Percentiles rank a stretch among this genome's conserved stretches.
phyloP scores from a whole-genome alignment of 805 yeast species.

The Pichia sporocuriosa region DNA sequence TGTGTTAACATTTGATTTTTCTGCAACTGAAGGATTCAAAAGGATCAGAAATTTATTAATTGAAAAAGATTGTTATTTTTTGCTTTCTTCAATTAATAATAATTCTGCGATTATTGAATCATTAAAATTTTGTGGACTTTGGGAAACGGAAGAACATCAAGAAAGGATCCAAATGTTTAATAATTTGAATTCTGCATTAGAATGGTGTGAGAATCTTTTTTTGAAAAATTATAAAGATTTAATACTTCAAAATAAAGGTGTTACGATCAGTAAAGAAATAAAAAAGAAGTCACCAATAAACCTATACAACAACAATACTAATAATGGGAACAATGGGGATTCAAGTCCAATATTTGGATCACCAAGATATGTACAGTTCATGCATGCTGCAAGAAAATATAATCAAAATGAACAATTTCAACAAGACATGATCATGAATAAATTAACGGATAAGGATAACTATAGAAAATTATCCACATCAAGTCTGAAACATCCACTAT shows the following conservation, averaged over 20 bases:
- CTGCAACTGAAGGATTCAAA: slow-evolving; percentile 94
- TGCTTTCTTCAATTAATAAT: slow-evolving; percentile 71
- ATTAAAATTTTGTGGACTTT: slow-evolving; percentile 75
- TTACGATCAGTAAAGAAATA: not conserved
- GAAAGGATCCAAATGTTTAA: slow-evolving; percentile 57
- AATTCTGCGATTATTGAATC: slow-evolving; percentile 62
- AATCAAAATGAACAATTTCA: slow-evolving; percentile 26
- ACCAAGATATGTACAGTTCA: slow-evolving; percentile 47
- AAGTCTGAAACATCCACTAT: slow-evolving; percentile 39
- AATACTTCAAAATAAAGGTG: not conserved
- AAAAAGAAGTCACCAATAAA: not conserved
- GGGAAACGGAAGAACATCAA: slow-evolving; percentile 44
- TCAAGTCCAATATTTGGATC: slow-evolving; percentile 33
- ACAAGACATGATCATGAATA: slow-evolving; percentile 26
- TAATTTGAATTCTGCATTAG: slow-evolving; percentile 80
- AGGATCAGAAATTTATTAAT: slow-evolving; percentile 73
- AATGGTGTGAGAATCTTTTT: slow-evolving; percentile 95
- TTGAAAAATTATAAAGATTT: slow-evolving; percentile 50
- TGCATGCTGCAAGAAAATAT: slow-evolving; percentile 43
- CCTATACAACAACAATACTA: not conserved
- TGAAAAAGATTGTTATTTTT: slow-evolving; percentile 61
- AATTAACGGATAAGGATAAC: slow-evolving; percentile 7
- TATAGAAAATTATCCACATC: slow-evolving; percentile 11
- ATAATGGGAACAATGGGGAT: not conserved
- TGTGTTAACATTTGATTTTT: slow-evolving; percentile 78